Conservation (phyloP, 2,329 filamentous ascomycete species). For the Rhinocladiella similis region DNA sequence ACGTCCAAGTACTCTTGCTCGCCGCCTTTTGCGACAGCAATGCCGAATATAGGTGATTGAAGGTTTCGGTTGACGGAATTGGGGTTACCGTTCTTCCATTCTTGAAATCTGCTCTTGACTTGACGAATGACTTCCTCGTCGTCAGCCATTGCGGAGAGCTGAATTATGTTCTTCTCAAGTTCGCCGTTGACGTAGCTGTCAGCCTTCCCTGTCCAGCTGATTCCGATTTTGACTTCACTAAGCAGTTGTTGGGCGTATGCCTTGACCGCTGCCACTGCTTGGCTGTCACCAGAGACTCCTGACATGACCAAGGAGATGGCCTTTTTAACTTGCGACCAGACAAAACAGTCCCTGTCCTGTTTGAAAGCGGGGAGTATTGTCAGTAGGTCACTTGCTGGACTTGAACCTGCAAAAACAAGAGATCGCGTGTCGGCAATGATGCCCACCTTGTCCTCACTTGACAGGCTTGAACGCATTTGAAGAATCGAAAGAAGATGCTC, state of each 20-base stretch:
- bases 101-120: not conserved
- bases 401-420: slow-evolving; percentile 82
- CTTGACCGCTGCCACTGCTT: slow-evolving; percentile 62
- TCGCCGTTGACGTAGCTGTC: slow-evolving; percentile 6
- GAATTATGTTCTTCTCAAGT: not conserved
- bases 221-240: not conserved
- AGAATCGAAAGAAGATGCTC: slow-evolving; percentile 77
- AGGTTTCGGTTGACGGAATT: slow-evolving; percentile 75
- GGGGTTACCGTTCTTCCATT: slow-evolving; percentile 47
- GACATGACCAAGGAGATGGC: slow-evolving; percentile 75
- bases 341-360: slow-evolving; percentile 79
- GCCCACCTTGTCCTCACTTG: slow-evolving; percentile 86
- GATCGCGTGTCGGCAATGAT: slow-evolving; percentile 87
- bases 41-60: slow-evolving; percentile 74
- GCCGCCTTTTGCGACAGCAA: slow-evolving; percentile 70
- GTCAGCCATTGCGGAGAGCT: not conserved
- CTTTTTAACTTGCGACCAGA: slow-evolving; percentile 82
- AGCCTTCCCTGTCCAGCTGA: slow-evolving; percentile 4
- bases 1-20: slow-evolving; percentile 69
- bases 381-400: slow-evolving; percentile 76
- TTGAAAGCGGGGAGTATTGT: slow-evolving; percentile 83
- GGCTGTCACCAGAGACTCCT: slow-evolving; percentile 75
- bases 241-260: not conserved
- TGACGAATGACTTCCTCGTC: not conserved
- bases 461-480: slow-evolving; percentile 72